Base-by-base conservation (phyloP, 805 yeast species). In the Suhomyces sp. region DNA sequence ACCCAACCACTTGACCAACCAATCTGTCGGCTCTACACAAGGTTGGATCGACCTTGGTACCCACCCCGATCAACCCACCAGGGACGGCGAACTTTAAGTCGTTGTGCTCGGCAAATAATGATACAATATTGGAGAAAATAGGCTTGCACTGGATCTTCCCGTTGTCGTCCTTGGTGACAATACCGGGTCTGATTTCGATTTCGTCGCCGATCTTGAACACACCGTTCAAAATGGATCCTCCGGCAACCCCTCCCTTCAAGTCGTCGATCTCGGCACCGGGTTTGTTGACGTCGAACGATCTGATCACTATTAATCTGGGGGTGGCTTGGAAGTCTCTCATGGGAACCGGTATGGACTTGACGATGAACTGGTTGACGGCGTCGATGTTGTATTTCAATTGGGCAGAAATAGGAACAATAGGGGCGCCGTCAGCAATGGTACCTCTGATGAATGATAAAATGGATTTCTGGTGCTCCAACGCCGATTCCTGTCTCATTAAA, bases 21-120 rank as follows among this genome's bases (percentile, higher is more conserved):
- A 94, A 82, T 79, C 99, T 90, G 78, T 94, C 99, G 56, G 98
- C 99, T 79, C 99, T 89, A 81, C 99, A 94, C 66, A 94, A 79
- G 2, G 99, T 94, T 53, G 99, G 99, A 75, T 94, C 99, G 61
- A 94, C 96, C 76, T 90, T 90, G 49, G 99, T 94, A 78, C 99
- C 99, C 54, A 94, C 97, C 84, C 99, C 99, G 66, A 94, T 96
- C 70, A 94, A 83, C 59, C 99, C 99, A 86, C 99, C 99, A 46
- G 99, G 99, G 65, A 94, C 99, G 54, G 99, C 99, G 67, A 93
- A 94, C 73, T 94, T 94, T 74, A 94, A 84, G 72, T 92, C 97
- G 67, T 94, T 96, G 76, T 94, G 92, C 76, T 94, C 99, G 54
- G 99, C 98, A 70, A 92, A 93, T 62, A 94, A 79, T 12, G 98